Conservation (phyloP, 2,329 filamentous ascomycete species). For the Arthrobotrys sinensis region DNA sequence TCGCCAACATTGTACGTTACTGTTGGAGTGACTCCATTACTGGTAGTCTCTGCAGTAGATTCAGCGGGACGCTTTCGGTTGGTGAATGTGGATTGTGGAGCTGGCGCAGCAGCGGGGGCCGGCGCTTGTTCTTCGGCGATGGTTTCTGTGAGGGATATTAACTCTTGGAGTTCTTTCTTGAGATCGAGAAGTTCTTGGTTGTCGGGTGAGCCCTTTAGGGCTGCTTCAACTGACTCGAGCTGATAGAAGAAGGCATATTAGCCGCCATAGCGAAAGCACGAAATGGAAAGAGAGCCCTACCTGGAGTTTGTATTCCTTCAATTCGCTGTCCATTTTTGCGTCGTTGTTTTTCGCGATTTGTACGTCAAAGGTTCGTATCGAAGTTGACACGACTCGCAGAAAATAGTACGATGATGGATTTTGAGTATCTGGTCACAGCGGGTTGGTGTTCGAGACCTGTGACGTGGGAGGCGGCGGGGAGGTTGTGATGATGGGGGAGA, state of each 20-base stretch:
- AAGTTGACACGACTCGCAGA: background rate
- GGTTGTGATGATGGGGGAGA: conserved; percentile 4
- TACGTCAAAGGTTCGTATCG: conserved; percentile 11
- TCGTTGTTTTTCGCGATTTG: background rate
- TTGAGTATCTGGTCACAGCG: conserved; percentile 3
- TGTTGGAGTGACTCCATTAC: conserved; percentile 71
- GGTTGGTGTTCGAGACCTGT: background rate
- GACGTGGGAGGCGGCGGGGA: background rate
- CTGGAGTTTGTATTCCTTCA: conserved; percentile 76
- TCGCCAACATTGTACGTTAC: conserved; percentile 78
- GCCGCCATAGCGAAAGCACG: conserved; percentile 43
- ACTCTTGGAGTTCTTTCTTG: conserved; percentile 84
- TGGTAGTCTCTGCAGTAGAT: conserved; percentile 67
- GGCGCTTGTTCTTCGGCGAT: conserved; percentile 85
- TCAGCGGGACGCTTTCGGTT: conserved; percentile 65
- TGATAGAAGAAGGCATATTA: conserved; percentile 66
- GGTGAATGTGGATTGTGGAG: conserved; percentile 65
- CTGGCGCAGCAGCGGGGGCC: conserved; percentile 69
- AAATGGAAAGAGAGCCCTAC: conserved; percentile 66
- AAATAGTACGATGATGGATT: background rate
- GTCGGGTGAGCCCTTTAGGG: conserved; percentile 84
- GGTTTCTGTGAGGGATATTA: conserved; percentile 83
- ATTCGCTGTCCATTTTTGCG: conserved; percentile 67
- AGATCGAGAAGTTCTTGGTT: conserved; percentile 83
- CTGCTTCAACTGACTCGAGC: conserved; percentile 83